phyloP scores from a whole-genome alignment of 192 early-diverging fungal genomes.

The Hyaloraphidium curvatum region DNA sequence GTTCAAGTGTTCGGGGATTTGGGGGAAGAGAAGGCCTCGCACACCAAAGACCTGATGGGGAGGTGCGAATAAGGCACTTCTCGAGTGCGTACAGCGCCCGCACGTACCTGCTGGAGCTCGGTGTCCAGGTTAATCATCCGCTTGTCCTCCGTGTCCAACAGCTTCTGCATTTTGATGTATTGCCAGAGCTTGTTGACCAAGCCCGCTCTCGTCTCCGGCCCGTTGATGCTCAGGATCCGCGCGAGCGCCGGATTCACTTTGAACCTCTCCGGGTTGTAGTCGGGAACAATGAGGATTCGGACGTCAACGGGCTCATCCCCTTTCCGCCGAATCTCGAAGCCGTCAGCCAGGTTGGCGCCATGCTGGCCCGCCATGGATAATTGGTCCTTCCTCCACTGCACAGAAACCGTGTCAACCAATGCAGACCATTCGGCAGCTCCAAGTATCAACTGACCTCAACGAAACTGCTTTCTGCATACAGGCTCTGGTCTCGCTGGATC shows the following conservation, averaged over 20 bases:
- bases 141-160: slow-evolving; percentile 83
- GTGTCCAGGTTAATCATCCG: slow-evolving; percentile 67
- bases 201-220: slow-evolving; percentile 39
- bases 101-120: slow-evolving; percentile 37
- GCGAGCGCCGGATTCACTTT: slow-evolving; percentile 55
- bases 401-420: too few relatives aligned
- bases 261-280: slow-evolving; percentile 53
- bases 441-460: slow-evolving; percentile 48
- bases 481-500: slow-evolving; percentile 51
- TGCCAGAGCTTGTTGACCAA: slow-evolving; percentile 86
- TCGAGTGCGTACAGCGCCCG: background rate
- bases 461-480: slow-evolving; percentile 61
- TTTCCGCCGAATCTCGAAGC: slow-evolving; percentile 81
- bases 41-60: slow-evolving; percentile 39
- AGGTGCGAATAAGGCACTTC: background rate
- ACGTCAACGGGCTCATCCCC: slow-evolving; percentile 68
- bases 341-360: too few relatives aligned
- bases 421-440: too few relatives aligned
- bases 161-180: slow-evolving; percentile 80
- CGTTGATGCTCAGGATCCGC: slow-evolving; percentile 55
- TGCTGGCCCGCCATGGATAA: too few relatives aligned
- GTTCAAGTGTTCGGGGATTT: slow-evolving; percentile 61
- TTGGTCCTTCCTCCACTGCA: too few relatives aligned
- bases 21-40: slow-evolving; percentile 51
- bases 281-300: slow-evolving; percentile 60